These are phyloP conservation scores for Solanum megistacrolobum DNA, from an alignment of 257 asterid species.

Conservation along the genomic window DNA sequence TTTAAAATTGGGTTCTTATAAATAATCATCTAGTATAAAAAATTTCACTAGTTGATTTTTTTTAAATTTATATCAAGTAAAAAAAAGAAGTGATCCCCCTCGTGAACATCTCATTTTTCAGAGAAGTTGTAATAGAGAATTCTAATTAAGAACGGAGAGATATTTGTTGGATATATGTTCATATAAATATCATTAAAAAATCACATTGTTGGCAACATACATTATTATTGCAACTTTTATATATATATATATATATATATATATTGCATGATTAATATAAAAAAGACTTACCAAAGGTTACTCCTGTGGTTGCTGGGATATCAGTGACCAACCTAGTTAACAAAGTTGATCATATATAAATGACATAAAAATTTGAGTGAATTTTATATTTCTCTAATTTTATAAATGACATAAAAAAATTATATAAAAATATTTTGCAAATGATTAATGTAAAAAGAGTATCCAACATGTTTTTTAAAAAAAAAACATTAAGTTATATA, in stretches of 20 bases:
- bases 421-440: neutral
- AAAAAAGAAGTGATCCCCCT: neutral
- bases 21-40: no score
- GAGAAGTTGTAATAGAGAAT: neutral
- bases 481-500: neutral
- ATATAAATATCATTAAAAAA: neutral
- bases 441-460: neutral
- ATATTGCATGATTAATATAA: neutral
- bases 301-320: constrained; percentile 9
- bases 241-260: neutral
- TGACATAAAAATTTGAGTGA: neutral
- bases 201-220: neutral
- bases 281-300: neutral
- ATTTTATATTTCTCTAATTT: neutral
- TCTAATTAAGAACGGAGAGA: neutral
- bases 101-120: neutral
- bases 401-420: neutral
- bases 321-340: constrained; percentile 7
- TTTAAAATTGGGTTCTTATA: no score
- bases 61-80: neutral
- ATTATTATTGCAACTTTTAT: neutral
- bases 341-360: neutral
- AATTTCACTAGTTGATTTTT: no score
- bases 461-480: neutral
- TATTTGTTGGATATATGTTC: neutral